A percentile compares a stretch with the other conserved stretches of the same genome.
phyloP scores from a whole-genome alignment of 805 yeast genomes.

The Sporopachydermia lactativora region DNA sequence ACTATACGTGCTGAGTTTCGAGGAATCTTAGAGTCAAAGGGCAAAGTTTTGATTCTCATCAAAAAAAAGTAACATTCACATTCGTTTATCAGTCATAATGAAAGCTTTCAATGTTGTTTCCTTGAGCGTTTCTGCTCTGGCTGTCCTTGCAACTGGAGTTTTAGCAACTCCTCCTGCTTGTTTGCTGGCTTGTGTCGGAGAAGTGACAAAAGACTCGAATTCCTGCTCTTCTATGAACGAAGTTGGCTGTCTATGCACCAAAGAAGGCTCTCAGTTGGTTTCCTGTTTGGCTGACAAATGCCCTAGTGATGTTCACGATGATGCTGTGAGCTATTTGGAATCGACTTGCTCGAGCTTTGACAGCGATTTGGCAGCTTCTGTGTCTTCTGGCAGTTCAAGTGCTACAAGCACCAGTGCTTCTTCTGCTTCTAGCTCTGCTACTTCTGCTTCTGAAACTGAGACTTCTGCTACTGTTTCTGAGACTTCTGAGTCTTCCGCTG shows the following conservation, averaged over 20 bases:
- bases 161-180: slow-evolving; percentile 74
- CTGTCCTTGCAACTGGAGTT: slow-evolving; percentile 10
- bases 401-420: not conserved
- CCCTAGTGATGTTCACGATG: slow-evolving; percentile 43
- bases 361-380: not conserved
- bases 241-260: slow-evolving; percentile 49
- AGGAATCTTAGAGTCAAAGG: too few relatives aligned
- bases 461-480: slow-evolving; percentile 2
- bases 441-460: slow-evolving; percentile 2
- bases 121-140: not conserved
- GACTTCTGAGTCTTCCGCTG: not conserved
- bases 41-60: too few relatives aligned
- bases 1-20: too few relatives aligned
- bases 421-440: slow-evolving; percentile 1
- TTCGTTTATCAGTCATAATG: not conserved
- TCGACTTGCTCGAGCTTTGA: slow-evolving; percentile 26
- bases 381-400: slow-evolving; percentile 3
- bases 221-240: slow-evolving; percentile 43
- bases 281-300: slow-evolving; percentile 55
- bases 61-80: too few relatives aligned
- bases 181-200: slow-evolving; percentile 66
- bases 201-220: slow-evolving; percentile 36
- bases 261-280: slow-evolving; percentile 37
- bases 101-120: not conserved
- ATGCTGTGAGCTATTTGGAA: slow-evolving; percentile 48